Percentiles rank a stretch among this genome's conserved stretches.
Evolutionary conservation across 2,329 filamentous ascomycete genomes (phyloP).

Genomic region (Sporothrix protearum): DNA sequence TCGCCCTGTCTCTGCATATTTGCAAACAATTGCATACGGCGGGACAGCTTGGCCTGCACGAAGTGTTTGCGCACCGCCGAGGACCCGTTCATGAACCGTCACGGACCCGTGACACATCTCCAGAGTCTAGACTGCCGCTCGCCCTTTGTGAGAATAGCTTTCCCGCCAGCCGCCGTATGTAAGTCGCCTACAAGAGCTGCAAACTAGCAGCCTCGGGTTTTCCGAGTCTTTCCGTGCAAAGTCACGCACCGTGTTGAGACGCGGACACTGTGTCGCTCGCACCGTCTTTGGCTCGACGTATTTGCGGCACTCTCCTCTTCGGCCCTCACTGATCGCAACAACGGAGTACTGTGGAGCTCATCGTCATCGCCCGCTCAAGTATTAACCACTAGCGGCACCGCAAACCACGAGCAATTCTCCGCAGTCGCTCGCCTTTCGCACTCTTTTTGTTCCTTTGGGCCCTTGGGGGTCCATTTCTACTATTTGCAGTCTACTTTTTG

Average conservation of each 20-base stretch:
- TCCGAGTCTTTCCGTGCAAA: conserved; percentile 12
- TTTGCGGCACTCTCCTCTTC: neutral
- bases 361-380: conserved; percentile 18
- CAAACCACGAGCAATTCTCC: conserved; percentile 17
- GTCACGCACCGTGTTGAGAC: neutral
- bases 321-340: neutral
- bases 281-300: neutral
- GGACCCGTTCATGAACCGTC: neutral
- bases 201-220: conserved; percentile 18
- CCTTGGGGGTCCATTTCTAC: neutral
- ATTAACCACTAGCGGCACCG: neutral
- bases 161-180: neutral
- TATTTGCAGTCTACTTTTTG: neutral
- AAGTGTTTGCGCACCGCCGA: neutral
- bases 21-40: neutral
- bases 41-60: neutral
- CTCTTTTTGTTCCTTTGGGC: conserved; percentile 2
- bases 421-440: neutral
- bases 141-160: neutral
- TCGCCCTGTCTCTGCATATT: neutral
- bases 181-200: neutral
- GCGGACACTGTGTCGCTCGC: neutral
- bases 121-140: neutral
- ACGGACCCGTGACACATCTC: conserved; percentile 4
- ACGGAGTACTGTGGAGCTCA: conserved; percentile 13